These are phyloP conservation scores for Pholiota microspora DNA, from an alignment of 768 basidiomycete species.

Conservation along the genomic window DNA sequence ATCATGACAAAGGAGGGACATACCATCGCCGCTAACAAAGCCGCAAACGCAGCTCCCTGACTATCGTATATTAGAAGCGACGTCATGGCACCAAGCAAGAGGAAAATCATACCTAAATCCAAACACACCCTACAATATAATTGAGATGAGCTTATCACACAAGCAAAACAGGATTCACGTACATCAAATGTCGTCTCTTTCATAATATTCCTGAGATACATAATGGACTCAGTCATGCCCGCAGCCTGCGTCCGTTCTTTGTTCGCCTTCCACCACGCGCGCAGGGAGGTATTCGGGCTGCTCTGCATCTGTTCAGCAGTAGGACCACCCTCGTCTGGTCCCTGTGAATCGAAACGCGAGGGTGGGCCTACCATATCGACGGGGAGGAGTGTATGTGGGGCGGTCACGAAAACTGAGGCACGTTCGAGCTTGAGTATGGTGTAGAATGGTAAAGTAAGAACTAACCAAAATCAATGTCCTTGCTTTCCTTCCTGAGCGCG, in stretches of 20 bases:
- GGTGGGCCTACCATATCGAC: conserved; percentile 45
- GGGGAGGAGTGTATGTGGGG: conserved; percentile 63
- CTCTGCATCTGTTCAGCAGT: conserved; percentile 33
- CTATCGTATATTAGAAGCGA: conserved; percentile 30
- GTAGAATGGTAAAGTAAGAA: conserved; percentile 2
- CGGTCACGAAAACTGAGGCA: conserved; percentile 68
- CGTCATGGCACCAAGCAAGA: no score
- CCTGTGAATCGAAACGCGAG: conserved; percentile 23
- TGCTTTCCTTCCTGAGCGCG: conserved; percentile 69
- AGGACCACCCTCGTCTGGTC: conserved; percentile 33
- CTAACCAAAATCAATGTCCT: conserved; percentile 64
- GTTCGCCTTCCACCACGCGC: conserved; percentile 59
- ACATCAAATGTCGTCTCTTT: conserved; percentile 65
- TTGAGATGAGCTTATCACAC: neutral
- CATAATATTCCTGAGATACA: conserved; percentile 54
- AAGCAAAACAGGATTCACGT: neutral
- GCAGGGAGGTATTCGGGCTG: conserved; percentile 39
- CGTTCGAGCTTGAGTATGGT: neutral
- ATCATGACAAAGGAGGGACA: conserved; percentile 19
- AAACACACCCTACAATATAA: conserved; percentile 64
- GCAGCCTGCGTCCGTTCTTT: conserved; percentile 43
- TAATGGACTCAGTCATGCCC: conserved; percentile 61
- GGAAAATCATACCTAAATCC: conserved; percentile 64
- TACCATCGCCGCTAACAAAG: conserved; percentile 67
- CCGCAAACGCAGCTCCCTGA: conserved; percentile 79